Conservation (phyloP, 352 stramenopile genomes). For the Aphanomyces euteiches region DNA sequence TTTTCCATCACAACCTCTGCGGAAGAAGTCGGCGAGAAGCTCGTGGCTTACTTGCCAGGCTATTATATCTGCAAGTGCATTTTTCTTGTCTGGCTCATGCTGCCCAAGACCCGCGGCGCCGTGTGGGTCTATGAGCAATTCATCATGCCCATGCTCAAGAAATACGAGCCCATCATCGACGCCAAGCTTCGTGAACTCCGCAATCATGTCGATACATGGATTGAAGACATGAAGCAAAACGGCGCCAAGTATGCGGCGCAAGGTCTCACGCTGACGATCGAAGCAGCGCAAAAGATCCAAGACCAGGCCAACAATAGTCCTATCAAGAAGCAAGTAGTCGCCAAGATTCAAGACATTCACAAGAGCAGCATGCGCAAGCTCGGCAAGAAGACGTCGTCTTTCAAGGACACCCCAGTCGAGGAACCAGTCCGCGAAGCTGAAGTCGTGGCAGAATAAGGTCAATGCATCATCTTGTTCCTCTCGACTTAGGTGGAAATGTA, state of each 20-base stretch:
- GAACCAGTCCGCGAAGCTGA: constrained; percentile 3
- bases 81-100: constrained; percentile 95
- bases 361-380: constrained; percentile 10
- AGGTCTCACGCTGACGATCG: constrained; percentile 22
- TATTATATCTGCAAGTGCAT: constrained; percentile 94
- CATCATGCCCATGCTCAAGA: constrained; percentile 57
- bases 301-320: constrained; percentile 20
- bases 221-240: constrained; percentile 48
- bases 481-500: constrained; percentile 50
- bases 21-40: constrained; percentile 60
- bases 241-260: constrained; percentile 32
- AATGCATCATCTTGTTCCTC: background rate
- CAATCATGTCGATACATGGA: constrained; percentile 41
- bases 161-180: constrained; percentile 70
- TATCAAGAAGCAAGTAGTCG: constrained; percentile 18
- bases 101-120: constrained; percentile 84
- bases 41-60: constrained; percentile 83
- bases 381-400: background rate
- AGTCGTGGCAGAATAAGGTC: background rate
- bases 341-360: constrained; percentile 18
- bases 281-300: constrained; percentile 23
- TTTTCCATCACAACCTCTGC: constrained; percentile 93
- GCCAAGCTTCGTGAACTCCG: constrained; percentile 55
- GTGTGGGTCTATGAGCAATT: constrained; percentile 62
- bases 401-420: background rate